A percentile compares a stretch with the other conserved stretches of the same genome.
phyloP scores from a whole-genome alignment of 208 protist species.

The Leishmania gerbilli region DNA sequence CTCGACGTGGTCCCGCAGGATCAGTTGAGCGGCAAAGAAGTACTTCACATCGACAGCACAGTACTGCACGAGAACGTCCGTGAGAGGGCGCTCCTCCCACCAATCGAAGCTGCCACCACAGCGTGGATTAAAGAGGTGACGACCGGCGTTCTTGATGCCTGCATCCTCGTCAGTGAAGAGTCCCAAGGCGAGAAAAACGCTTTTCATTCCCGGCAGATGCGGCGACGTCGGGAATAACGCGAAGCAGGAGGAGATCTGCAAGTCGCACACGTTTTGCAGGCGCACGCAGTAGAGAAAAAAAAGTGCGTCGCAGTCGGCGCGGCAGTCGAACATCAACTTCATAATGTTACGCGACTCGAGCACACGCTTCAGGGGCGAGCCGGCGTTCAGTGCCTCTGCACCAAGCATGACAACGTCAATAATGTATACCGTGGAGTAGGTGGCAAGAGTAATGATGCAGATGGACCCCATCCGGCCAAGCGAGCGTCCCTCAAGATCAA shows the following conservation, averaged over 20 bases:
- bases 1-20: conserved; percentile 34
- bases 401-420: conserved; percentile 62
- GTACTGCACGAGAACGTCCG: conserved; percentile 50
- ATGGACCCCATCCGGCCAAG: conserved; percentile 47
- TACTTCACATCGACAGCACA: conserved; percentile 69
- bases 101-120: conserved; percentile 50
- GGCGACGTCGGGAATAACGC: conserved; percentile 24
- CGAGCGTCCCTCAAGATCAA: conserved; percentile 57
- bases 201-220: conserved; percentile 58
- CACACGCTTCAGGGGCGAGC: conserved; percentile 30
- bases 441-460: conserved; percentile 69
- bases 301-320: conserved; percentile 58
- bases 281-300: conserved; percentile 57
- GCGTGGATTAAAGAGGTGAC: conserved; percentile 46
- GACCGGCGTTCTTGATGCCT: conserved; percentile 43
- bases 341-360: conserved; percentile 40
- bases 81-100: conserved; percentile 57
- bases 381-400: conserved; percentile 20
- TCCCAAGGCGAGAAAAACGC: conserved; percentile 37
- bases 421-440: conserved; percentile 47
- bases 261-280: conserved; percentile 52
- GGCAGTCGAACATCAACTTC: conserved; percentile 79
- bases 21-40: conserved; percentile 50
- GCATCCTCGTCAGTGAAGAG: conserved; percentile 42
- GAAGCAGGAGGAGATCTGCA: conserved; percentile 50